These are phyloP conservation scores for Lipomyces spencermartinsiae DNA, from an alignment of 805 yeast genomes.

Conservation along the genomic window DNA sequence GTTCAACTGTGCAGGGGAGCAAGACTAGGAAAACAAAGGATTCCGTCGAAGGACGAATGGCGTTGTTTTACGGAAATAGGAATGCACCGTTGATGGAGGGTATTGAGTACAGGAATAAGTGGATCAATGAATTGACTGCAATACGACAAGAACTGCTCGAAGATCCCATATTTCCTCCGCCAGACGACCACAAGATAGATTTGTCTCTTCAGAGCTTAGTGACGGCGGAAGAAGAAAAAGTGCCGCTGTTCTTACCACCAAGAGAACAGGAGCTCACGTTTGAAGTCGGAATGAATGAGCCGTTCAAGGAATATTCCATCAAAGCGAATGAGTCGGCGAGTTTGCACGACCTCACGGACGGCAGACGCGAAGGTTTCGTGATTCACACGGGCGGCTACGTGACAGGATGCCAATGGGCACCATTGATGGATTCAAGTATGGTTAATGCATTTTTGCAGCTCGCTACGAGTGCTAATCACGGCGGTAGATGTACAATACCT, in stretches of 20 bases:
- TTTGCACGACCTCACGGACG: constrained; percentile 9
- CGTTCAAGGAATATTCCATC: constrained; percentile 1
- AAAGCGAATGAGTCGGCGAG: not conserved
- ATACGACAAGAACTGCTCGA: constrained; percentile 8
- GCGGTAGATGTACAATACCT: constrained; percentile 22
- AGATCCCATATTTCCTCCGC: not conserved
- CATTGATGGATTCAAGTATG: constrained; percentile 21
- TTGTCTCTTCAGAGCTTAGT: not conserved
- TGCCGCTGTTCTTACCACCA: not conserved
- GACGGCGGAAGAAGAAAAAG: not conserved
- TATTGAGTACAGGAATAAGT: constrained; percentile 20
- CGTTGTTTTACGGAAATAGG: constrained; percentile 19
- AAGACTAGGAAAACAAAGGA: not conserved
- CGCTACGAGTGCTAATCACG: not conserved
- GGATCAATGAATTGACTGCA: constrained; percentile 27
- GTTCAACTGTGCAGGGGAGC: not conserved
- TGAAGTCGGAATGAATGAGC: constrained; percentile 16
- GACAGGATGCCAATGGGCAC: constrained; percentile 35
- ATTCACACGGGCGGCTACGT: constrained; percentile 33
- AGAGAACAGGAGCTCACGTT: not conserved
- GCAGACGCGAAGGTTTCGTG: constrained; percentile 22
- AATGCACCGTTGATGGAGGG: constrained; percentile 9
- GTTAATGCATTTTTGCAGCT: not conserved
- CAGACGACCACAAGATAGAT: not conserved
- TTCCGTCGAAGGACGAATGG: constrained; percentile 19